Conservation (phyloP, 257 asterid species). For the Solanum clarkiae region DNA sequence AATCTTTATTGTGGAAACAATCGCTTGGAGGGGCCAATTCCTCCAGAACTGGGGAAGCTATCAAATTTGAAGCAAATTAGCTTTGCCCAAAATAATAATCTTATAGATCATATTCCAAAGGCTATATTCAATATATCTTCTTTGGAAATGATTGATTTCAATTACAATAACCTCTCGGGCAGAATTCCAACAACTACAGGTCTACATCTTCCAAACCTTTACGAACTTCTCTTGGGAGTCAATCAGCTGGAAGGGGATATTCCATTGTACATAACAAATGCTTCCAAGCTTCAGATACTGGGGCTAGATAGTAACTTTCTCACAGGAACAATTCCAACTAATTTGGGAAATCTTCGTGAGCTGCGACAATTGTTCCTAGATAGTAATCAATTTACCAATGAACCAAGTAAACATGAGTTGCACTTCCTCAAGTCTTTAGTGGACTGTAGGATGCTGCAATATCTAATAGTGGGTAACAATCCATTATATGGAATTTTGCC, state of each 20-base stretch:
- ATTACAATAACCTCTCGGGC: constrained; percentile 9
- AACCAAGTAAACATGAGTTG: neutral
- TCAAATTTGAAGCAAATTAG: too few species aligned
- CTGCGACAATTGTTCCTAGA: constrained; percentile 1
- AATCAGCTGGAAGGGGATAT: constrained; percentile 15
- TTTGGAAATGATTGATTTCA: constrained; percentile 3
- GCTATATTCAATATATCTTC: constrained; percentile 21
- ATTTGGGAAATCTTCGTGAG: constrained; percentile 14
- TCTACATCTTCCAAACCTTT: constrained; percentile 17
- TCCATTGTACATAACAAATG: constrained; percentile 14
- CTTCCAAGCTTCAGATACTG: constrained; percentile 8
- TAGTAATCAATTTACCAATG: constrained; percentile 3
- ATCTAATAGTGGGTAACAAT: constrained; percentile 2
- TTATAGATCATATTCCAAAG: neutral
- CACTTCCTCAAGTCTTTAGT: constrained; percentile 9
- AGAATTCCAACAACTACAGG: constrained; percentile 4
- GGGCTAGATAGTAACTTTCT: constrained; percentile 10
- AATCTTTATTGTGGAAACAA: neutral
- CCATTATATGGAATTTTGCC: constrained; percentile 12
- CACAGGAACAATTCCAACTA: constrained; percentile 11
- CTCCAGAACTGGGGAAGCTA: too few species aligned
- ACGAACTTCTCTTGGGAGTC: constrained; percentile 2
- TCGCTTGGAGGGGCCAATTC: constrained; percentile 1
- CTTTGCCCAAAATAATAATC: too few species aligned
- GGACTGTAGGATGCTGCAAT: constrained; percentile 11